Base-by-base conservation (phyloP, 1,139 yeast species). In the Tardiomyces blankii region DNA sequence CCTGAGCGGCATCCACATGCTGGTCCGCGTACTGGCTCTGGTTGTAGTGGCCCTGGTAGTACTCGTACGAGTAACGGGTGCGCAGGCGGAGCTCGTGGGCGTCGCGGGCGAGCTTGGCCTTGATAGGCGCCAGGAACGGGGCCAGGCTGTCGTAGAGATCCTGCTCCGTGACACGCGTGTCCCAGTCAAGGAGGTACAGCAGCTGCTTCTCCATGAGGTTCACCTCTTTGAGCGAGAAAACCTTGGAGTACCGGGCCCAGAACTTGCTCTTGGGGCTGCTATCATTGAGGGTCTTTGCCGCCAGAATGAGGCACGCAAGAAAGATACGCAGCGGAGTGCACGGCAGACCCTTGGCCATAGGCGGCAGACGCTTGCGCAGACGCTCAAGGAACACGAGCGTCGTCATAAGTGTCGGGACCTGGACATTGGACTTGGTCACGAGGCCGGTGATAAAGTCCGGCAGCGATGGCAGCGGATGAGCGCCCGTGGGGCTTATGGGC, bases 351-450 rank as follows among this genome's bases (percentile, higher is more conserved):
- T 83, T 78, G 18, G 95, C 94, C 64, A 85, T 83, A 30, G 89
- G 79, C 4, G 97, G 96, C 47, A 91, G 75, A 13, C 83, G 72
- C 50, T 77, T 73, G 54, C 93, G 77, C 53, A 89, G 72, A 51
- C 88, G 81, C 49, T 82, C 79, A 48, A 89, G 72, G 63, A 86
- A 89, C 12, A 88, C 88, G 46, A 87, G 70, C 2, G 95, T 76
- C 16, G 96, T 82, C 97, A 91, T 89, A 47, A 91, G 72, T 1
- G 97, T 91, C 39, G 96, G 89, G 2, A 95, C 85, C 67, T 89
- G 96, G 21, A 91, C 97, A 62, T 89, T 88, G 13, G 96, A 86
- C 58, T 83, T 79, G 48, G 71, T 73, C 51, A 89, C 81, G 54
- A 89, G 70, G 43, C 75, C 77, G 52, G 78, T 73, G 55, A 89